A percentile compares a stretch with the other conserved stretches of the same genome.
phyloP scores from a whole-genome alignment of 2,329 filamentous ascomycete genomes.

The Mycocentrospora acerina region DNA sequence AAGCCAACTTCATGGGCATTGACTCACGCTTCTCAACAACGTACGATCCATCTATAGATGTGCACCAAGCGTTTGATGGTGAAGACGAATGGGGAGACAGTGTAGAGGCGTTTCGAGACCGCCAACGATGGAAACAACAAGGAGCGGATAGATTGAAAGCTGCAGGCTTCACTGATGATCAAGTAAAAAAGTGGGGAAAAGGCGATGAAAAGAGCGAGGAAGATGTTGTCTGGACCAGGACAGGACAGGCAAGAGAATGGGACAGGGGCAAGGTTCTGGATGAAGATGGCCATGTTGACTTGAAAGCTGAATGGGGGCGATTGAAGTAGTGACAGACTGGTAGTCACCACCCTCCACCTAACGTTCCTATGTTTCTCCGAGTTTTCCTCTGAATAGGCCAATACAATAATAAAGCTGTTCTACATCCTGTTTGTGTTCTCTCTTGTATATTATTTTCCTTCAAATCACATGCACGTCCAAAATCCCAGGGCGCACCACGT shows the following conservation, averaged over 20 bases:
- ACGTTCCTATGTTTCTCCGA: too few species aligned
- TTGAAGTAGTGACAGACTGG: too few species aligned
- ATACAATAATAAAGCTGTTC: too few species aligned
- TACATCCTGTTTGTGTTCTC: too few species aligned
- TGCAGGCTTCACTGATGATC: conserved; percentile 75
- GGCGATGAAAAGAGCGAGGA: conserved; percentile 62
- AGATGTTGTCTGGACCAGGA: conserved; percentile 71
- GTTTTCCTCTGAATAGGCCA: too few species aligned
- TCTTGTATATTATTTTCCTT: too few species aligned
- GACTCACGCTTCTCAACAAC: conserved; percentile 75
- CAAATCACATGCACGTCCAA: too few species aligned
- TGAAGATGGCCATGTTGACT: conserved; percentile 55
- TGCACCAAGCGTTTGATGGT: conserved; percentile 51
- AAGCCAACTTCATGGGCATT: conserved; percentile 57
- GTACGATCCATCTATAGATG: conserved; percentile 61
- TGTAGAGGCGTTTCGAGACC: conserved; percentile 74
- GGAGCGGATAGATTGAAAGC: conserved; percentile 74
- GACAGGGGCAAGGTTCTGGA: conserved; percentile 64
- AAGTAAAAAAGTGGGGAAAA: conserved; percentile 72
- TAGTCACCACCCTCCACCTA: too few species aligned
- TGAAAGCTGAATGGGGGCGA: conserved; percentile 53
- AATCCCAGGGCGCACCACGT: too few species aligned
- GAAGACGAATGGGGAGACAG: conserved; percentile 77
- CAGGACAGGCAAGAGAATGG: conserved; percentile 68
- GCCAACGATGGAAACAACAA: conserved; percentile 73